Conservation (phyloP, 176 grass and related monocot genomes). For the Raddia distichophylla region DNA sequence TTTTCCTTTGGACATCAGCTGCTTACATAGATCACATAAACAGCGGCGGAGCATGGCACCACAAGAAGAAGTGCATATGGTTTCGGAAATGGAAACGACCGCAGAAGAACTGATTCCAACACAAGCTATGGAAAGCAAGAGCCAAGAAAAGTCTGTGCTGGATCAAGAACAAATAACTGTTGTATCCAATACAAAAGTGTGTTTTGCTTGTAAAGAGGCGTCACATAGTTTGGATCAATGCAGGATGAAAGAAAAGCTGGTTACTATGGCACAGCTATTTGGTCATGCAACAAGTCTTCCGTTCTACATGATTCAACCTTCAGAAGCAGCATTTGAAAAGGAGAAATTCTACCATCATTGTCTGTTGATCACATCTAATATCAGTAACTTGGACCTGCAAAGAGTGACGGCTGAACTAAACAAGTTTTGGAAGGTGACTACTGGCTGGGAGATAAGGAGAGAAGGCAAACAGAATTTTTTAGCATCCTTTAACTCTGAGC, state of each 20-base stretch:
- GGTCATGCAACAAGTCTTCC: constrained; percentile 47
- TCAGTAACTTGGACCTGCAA: constrained; percentile 19
- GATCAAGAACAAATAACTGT: neutral
- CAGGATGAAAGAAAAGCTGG: constrained; percentile 31
- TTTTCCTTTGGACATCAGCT: neutral
- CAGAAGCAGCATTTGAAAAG: constrained; percentile 9
- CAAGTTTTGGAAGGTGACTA: constrained; percentile 34
- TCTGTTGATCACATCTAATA: constrained; percentile 31
- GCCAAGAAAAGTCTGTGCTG: neutral
- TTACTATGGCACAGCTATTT: constrained; percentile 16
- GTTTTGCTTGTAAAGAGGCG: constrained; percentile 42
- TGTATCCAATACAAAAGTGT: constrained; percentile 14
- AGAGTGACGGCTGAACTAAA: constrained; percentile 42
- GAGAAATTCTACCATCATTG: constrained; percentile 31
- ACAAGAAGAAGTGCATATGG: neutral
- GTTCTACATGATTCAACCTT: constrained; percentile 40
- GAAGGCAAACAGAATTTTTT: constrained; percentile 28
- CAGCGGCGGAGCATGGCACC: neutral
- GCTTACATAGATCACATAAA: constrained; percentile 30
- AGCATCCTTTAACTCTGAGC: constrained; percentile 39
- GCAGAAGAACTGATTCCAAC: constrained; percentile 11
- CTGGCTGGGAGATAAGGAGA: constrained; percentile 44
- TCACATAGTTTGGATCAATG: constrained; percentile 45
- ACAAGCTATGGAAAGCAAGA: constrained; percentile 1
- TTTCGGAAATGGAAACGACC: neutral